A percentile compares a stretch with the other conserved stretches of the same genome.
Evolutionary conservation across 2,329 filamentous ascomycete species (phyloP).

Genomic region (Cladosporium sp.): DNA sequence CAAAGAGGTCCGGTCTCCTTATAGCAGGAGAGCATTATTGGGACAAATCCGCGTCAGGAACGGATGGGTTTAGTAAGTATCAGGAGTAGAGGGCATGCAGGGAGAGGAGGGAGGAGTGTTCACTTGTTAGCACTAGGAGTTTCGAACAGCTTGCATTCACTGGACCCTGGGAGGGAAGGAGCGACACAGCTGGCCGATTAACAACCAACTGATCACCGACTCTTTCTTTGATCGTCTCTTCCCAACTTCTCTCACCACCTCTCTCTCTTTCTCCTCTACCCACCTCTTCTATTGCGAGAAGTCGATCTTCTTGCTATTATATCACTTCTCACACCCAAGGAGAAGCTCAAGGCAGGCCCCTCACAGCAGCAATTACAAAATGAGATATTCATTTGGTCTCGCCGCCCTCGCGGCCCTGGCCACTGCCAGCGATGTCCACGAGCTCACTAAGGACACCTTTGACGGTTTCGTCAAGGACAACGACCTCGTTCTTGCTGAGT

Average conservation of each 20-base stretch:
- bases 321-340: not conserved
- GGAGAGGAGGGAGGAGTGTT: not conserved
- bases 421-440: conserved; percentile 72
- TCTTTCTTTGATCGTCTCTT: not conserved
- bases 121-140: not conserved
- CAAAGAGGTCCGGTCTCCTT: conserved; percentile 7
- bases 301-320: conserved; percentile 10
- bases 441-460: conserved; percentile 84
- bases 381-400: conserved; percentile 35
- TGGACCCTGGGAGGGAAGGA: not conserved
- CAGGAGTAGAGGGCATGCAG: not conserved
- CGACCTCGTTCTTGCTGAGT: conserved; percentile 90
- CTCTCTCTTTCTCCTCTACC: not conserved
- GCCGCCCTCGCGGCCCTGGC: conserved; percentile 56
- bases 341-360: not conserved
- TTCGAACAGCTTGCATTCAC: not conserved
- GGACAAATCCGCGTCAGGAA: conserved; percentile 1
- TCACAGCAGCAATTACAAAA: conserved; percentile 15
- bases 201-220: not conserved
- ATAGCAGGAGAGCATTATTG: conserved; percentile 5
- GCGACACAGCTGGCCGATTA: not conserved
- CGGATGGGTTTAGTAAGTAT: not conserved
- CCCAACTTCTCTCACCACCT: not conserved
- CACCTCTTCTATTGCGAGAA: conserved; percentile 5
- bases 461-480: conserved; percentile 79